Conservation (phyloP, 306 rosid species). For the Dalbergia oliveri region DNA sequence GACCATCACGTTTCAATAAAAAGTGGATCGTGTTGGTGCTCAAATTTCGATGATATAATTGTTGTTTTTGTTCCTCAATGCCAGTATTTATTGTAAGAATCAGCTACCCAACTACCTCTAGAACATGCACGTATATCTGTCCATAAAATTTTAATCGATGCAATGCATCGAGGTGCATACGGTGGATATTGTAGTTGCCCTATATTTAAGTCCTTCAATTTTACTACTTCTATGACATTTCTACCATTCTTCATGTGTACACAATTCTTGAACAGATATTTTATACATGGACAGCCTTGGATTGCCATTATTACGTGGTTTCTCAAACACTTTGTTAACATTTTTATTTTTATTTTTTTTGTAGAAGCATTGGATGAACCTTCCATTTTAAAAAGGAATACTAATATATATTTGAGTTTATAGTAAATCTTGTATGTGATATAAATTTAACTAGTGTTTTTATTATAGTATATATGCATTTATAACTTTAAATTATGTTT, state of each 20-base stretch:
- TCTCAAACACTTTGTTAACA: constrained; percentile 17
- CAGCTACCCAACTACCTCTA: not conserved
- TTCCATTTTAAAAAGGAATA: not conserved
- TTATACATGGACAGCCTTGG: not conserved
- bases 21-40: constrained; percentile 40
- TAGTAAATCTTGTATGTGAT: too few relatives aligned
- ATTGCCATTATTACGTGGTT: not conserved
- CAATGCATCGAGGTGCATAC: not conserved
- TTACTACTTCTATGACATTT: not conserved
- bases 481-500: too few relatives aligned
- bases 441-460: too few relatives aligned
- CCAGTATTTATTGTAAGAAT: not conserved
- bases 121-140: not conserved
- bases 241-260: not conserved
- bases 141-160: not conserved
- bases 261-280: constrained; percentile 27
- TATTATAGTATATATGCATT: too few relatives aligned
- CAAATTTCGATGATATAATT: constrained; percentile 23
- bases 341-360: not conserved
- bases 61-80: not conserved
- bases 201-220: constrained; percentile 1
- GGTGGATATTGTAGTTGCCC: constrained; percentile 21
- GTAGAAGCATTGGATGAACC: constrained; percentile 5
- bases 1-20: constrained; percentile 26
- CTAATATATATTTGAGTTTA: too few relatives aligned